These are phyloP conservation scores for Euphorbia tirucalli DNA, from an alignment of 345 rosid genomes.

Conservation along the genomic window DNA sequence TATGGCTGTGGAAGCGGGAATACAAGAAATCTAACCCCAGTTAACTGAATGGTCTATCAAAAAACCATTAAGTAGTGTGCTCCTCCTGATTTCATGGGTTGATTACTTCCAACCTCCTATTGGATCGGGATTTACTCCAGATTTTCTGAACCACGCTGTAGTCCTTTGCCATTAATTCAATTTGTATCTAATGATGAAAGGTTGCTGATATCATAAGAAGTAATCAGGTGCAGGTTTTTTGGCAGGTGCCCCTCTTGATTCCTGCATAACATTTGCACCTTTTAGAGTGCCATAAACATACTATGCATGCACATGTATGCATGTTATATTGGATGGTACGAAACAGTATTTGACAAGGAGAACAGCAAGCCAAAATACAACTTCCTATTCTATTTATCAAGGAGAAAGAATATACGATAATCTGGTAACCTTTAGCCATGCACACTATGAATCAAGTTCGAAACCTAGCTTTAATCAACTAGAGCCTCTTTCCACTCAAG, in stretches of 20 bases:
- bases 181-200: constrained; percentile 7
- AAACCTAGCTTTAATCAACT: neutral
- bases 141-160: constrained; percentile 5
- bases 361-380: neutral
- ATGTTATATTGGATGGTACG: neutral
- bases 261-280: constrained; percentile 43
- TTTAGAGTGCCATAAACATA: constrained; percentile 4
- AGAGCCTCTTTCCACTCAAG: neutral
- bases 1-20: neutral
- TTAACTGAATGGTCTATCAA: neutral
- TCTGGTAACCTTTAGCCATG: neutral
- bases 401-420: neutral
- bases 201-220: constrained; percentile 51
- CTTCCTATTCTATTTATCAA: no score
- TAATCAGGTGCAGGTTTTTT: constrained; percentile 95
- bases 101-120: constrained; percentile 16
- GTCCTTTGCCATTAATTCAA: constrained; percentile 8
- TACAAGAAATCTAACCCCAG: constrained; percentile 1
- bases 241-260: constrained; percentile 84
- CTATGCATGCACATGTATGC: neutral
- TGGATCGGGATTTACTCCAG: neutral
- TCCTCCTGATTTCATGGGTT: constrained; percentile 15
- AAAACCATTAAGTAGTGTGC: neutral
- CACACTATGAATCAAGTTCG: neutral
- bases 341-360: neutral